Base-by-base conservation (phyloP, 2,329 filamentous ascomycete genomes). In the Verticillium nonalfalfae region DNA sequence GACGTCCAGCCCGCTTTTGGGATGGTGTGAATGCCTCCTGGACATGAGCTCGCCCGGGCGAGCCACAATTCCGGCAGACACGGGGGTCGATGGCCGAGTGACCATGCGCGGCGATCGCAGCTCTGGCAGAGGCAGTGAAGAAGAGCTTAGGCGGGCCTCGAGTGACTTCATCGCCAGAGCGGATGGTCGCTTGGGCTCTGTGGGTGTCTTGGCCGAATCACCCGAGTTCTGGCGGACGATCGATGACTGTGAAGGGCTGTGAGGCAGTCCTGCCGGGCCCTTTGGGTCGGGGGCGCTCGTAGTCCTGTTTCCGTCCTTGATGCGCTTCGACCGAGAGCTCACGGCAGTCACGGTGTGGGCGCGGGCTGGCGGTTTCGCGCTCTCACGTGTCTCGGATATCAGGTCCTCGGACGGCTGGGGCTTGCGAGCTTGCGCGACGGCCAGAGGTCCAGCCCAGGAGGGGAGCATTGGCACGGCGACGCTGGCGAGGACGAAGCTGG, bases 341-440 rank as follows among this genome's bases (percentile, higher is more conserved):
- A 74, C 68, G 4, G 75, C 71, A 9, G 76, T 78, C 3, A 91
- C 84, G 2, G 90, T 93, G 64, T 92, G 86, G 66, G 90, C 90
- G 66, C 90, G 82, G 33, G 79, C 75, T 52, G 89, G 78, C 54
- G 69, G 68, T 11, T 66, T 75, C 76, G 58, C 45, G 69, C 72
- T 72, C 59, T 68, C 71, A 21, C 67, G 64, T 39, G 82, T 76
- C 67, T 90, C 87, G 56, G 83, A 82, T 68, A 88, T 84, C 54
- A 82, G 81, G 68, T 88, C 83, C 65, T 84, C 81, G 9, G 82
- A 76, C 5, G 83, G 84, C 65, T 90, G 83, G 18, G 90, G 90
- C 73, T 90, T 91, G 63, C 90, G 83, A 56, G 91, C 90, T 76
- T 95, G 91, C 18, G 90, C 90, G 69, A 95, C 86, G 56, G 91